phyloP scores from a whole-genome alignment of 805 yeast genomes.

The Yamadazyma nakazawae region DNA sequence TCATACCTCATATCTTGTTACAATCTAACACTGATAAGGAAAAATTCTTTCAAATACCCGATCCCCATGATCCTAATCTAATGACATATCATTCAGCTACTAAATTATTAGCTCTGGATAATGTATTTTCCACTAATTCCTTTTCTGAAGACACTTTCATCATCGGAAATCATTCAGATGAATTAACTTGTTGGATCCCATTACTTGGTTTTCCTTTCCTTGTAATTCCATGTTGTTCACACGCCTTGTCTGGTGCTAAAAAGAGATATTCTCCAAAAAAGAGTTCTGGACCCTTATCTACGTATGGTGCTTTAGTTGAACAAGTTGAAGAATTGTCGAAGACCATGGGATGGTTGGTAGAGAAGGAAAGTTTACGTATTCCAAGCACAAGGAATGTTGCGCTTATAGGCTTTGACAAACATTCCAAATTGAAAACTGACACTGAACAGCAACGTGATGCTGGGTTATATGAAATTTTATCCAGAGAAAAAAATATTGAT shows the following conservation, averaged over 20 bases:
- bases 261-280: constrained; percentile 55
- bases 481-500: constrained; percentile 83
- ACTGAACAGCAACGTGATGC: constrained; percentile 31
- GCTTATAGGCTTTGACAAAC: constrained; percentile 56
- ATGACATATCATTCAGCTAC: constrained; percentile 56
- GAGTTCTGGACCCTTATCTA: constrained; percentile 38
- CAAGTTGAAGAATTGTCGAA: constrained; percentile 71
- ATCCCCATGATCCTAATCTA: constrained; percentile 32
- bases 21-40: constrained; percentile 75
- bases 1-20: constrained; percentile 72
- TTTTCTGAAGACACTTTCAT: constrained; percentile 72
- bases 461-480: constrained; percentile 56
- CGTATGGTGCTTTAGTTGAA: constrained; percentile 83
- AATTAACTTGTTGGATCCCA: constrained; percentile 94
- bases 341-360: constrained; percentile 77
- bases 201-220: constrained; percentile 80
- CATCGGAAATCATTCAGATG: constrained; percentile 95
- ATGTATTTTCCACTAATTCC: constrained; percentile 56
- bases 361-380: constrained; percentile 83
- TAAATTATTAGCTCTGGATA: constrained; percentile 47
- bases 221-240: constrained; percentile 95
- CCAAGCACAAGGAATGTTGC: constrained; percentile 96
- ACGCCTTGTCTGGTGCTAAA: constrained; percentile 74
- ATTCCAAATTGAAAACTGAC: constrained; percentile 22
- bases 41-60: constrained; percentile 53